These are phyloP conservation scores for Fusarium nurragi DNA, from an alignment of 2,329 filamentous ascomycete genomes.

Conservation along the genomic window DNA sequence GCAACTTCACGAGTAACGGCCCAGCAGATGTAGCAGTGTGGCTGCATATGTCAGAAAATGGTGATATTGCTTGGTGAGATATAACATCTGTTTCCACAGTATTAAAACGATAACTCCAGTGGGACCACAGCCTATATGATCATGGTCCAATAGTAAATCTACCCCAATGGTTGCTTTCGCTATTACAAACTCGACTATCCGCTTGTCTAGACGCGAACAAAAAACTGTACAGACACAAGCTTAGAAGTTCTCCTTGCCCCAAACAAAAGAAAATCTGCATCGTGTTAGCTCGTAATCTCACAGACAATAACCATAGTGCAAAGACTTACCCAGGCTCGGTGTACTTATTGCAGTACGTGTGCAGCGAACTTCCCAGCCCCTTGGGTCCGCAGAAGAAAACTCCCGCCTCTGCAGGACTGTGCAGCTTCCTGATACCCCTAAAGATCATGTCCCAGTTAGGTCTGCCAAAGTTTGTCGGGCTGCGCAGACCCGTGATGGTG, in stretches of 20 bases:
- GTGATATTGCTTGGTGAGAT: constrained; percentile 16
- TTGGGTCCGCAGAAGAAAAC: constrained; percentile 91
- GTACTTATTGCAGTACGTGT: constrained; percentile 89
- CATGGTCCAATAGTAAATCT: constrained; percentile 20
- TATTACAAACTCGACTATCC: constrained; percentile 26
- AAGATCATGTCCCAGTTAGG: constrained; percentile 95
- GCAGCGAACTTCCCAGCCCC: constrained; percentile 77
- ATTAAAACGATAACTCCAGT: constrained; percentile 36
- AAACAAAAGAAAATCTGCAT: constrained; percentile 69
- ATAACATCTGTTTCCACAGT: constrained; percentile 26
- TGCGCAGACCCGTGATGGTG: constrained; percentile 82
- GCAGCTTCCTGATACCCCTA: constrained; percentile 81
- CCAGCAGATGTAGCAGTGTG: neutral
- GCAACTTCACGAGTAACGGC: neutral
- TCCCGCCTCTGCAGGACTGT: constrained; percentile 75
- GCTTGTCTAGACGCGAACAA: constrained; percentile 1
- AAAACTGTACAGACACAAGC: neutral
- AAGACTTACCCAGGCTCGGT: constrained; percentile 76
- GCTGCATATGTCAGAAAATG: constrained; percentile 1
- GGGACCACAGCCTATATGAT: constrained; percentile 5
- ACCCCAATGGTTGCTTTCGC: constrained; percentile 13
- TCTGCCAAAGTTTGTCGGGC: constrained; percentile 85
- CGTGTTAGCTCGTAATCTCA: constrained; percentile 41
- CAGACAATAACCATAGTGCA: constrained; percentile 1
- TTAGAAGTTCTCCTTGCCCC: constrained; percentile 72